Evolutionary conservation across 805 yeast genomes (phyloP).

Genomic region (Pichia californica): DNA sequence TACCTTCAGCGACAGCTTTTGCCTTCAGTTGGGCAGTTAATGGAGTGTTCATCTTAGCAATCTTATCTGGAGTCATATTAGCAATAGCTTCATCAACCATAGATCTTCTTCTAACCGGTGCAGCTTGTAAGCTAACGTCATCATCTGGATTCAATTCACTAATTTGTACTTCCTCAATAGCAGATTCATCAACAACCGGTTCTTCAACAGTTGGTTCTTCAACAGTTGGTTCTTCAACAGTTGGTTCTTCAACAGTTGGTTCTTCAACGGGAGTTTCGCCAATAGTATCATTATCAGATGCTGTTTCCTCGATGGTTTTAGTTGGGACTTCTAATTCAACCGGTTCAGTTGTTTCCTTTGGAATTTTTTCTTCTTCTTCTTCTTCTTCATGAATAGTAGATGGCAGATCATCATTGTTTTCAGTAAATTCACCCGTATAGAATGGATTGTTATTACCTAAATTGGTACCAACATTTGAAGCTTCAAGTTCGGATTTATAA

Average conservation of each 20-base stretch:
- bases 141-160: too few species aligned
- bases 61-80: constrained; percentile 23
- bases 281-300: background rate
- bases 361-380: too few species aligned
- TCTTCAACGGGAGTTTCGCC: background rate
- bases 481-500: background rate
- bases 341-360: too few species aligned
- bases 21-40: constrained; percentile 22
- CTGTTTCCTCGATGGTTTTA: background rate
- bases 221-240: background rate
- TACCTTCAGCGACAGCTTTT: constrained; percentile 34
- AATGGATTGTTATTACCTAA: constrained; percentile 18
- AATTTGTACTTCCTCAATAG: too few species aligned
- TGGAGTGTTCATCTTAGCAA: constrained; percentile 26
- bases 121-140: too few species aligned
- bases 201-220: background rate
- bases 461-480: constrained; percentile 2
- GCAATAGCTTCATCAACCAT: constrained; percentile 30
- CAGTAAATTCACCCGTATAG: constrained; percentile 9
- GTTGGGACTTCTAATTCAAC: too few species aligned
- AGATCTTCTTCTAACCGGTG: constrained; percentile 21
- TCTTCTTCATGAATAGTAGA: constrained; percentile 18
- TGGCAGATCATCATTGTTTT: constrained; percentile 7
- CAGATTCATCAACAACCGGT: background rate
- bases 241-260: background rate